Evolutionary conservation across 129 eudicot genomes (phyloP), one percentile per base, ranked within the genome.

Genomic region (Pittosporum tobira): DNA sequence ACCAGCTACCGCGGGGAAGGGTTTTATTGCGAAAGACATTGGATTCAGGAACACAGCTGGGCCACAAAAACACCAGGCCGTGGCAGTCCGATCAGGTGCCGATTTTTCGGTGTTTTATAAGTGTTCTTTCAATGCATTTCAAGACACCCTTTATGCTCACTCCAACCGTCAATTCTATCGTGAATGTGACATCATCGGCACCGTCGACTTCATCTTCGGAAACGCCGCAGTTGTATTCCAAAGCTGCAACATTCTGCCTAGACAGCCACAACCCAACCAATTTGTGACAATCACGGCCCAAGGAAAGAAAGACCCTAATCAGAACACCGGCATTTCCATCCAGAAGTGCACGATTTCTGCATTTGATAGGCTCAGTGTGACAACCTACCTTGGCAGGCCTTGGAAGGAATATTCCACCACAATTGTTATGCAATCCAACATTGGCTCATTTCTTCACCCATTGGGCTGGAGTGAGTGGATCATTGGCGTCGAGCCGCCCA

Each of bases 131-230:
- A 75, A 76, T 1, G 94, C 81, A 1, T 88, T 53, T 25, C 96
- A 84, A 64, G 96, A 88, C 77, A 88, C 96, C 0, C 91, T 88
- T 49, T 88, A 88, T 25, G 66, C 82, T 13, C 83, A 84, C 73
- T 78, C 88, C 29, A 76, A 84, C 51, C 90, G 96, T 5, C 96
- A 88, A 30, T 84, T 88, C 65, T 88, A 84, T 48, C 82, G 81
- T 1, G 88, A 84, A 0, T 84, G 96, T 47, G 83, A 77, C 60
- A 66, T 88, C 20, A 73, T 73, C 0, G 96, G 96, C 21, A 88
- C 96, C 46, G 66, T 88, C 42, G 94, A 88, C 67, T 88, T 88
- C 74, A 88, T 88, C 10, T 88, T 88, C 23, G 96, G 96, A 29
- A 84, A 81, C 51, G 77, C 94, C 1, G 96, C 94, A 0, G 96